A percentile compares a stretch with the other conserved stretches of the same genome.
Conservation (phyloP, 1,139 yeast genomes). For the Pichia sp. region DNA sequence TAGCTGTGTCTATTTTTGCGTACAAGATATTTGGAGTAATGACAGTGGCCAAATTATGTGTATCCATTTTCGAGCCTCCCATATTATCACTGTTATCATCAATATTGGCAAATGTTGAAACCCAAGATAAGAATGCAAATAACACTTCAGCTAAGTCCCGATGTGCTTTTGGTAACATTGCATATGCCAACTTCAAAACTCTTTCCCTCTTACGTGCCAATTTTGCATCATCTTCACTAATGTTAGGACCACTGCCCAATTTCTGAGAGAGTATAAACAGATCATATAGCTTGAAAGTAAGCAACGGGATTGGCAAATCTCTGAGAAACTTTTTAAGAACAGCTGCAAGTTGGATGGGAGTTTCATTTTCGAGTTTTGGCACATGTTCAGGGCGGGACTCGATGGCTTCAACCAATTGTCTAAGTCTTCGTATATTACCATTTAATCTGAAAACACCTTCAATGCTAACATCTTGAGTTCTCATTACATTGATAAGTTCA, state of each 20-base stretch:
- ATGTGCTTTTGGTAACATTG: slow-evolving; percentile 76
- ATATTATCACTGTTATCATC: slow-evolving; percentile 79
- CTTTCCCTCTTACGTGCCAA: slow-evolving; percentile 40
- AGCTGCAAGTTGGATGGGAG: slow-evolving; percentile 92
- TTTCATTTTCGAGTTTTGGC: slow-evolving; percentile 72
- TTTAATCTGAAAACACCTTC: slow-evolving; percentile 96
- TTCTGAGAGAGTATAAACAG: slow-evolving; percentile 78
- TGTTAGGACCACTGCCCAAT: slow-evolving; percentile 20
- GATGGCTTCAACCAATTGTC: slow-evolving; percentile 69
- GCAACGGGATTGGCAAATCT: slow-evolving; percentile 86
- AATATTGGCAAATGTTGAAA: slow-evolving; percentile 87
- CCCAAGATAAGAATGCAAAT: slow-evolving; percentile 87
- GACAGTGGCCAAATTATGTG: slow-evolving; percentile 92
- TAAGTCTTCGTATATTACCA: slow-evolving; percentile 84
- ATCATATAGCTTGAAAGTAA: slow-evolving; percentile 72
- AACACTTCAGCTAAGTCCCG: slow-evolving; percentile 86
- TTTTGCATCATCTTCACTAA: slow-evolving; percentile 29
- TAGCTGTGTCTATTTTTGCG: slow-evolving; percentile 33
- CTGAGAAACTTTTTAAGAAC: slow-evolving; percentile 85
- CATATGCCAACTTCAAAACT: slow-evolving; percentile 64
- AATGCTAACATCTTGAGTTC: slow-evolving; percentile 91
- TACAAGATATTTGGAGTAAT: slow-evolving; percentile 87
- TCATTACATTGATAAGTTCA: slow-evolving; percentile 76
- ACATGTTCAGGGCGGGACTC: slow-evolving; percentile 65
- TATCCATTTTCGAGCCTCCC: slow-evolving; percentile 95